Evolutionary conservation across 345 rosid genomes (phyloP), one percentile per base, ranked within the genome.

Genomic region (Gossypium herbaceum): DNA sequence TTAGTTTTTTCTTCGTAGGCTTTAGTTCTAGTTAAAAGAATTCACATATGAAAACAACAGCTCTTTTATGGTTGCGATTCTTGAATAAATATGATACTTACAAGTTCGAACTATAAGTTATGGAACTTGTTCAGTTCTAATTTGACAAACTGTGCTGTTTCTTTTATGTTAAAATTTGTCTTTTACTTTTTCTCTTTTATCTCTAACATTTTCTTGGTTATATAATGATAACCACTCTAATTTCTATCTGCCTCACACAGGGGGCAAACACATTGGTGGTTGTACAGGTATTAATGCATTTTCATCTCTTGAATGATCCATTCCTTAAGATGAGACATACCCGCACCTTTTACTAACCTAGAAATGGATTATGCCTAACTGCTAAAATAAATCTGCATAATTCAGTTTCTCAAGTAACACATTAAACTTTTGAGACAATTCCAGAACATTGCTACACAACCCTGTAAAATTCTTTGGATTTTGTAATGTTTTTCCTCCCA

Each of bases 261-360:
- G 99, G 50, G 97, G 96, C 47, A 87, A 90, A 74, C 99, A 93
- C 81, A 84, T 95, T 20, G 98, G 99, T 17, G 98, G 99, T 70
- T 95, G 96, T 82, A 82, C 98, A 88, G 99, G 99, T 93, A 87
- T 71, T 55, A 12, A 55, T 62, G 16, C 27, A 43, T 56, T 66
- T 59, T 58, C 65, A 19, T 55, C 19, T 64, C 52, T 20, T 66
- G 25, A 16, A 43, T 34, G 3, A 29, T 73, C 7, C 39, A 44
- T 45, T 52, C 16, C 19, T 60, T 73, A 15, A 59, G 56, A 59
- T 60, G 45, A 16, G 68, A 9, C 56, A 2, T 54, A 3, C 13
- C 9, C 0, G 3, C 51, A 19, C 12, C 34, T n/a, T 55, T 56
- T 12, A 55, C 56, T 20, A 56, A 55, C n/a, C 56, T 56, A 9